phyloP scores from a whole-genome alignment of 2,329 filamentous ascomycete species.

The Calonectria leucothoes region DNA sequence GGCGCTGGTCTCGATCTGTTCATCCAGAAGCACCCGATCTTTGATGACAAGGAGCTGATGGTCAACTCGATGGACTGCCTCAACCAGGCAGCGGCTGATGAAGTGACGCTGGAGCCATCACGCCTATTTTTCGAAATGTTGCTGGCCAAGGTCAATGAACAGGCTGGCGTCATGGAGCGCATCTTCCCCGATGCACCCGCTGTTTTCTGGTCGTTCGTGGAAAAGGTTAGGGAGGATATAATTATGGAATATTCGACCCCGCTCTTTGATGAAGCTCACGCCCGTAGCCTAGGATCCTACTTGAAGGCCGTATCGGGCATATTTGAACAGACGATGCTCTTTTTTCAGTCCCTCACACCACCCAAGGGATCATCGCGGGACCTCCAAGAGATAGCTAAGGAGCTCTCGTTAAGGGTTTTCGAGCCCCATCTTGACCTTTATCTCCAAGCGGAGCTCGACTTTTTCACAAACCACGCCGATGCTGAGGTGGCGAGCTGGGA shows the following conservation, averaged over 20 bases:
- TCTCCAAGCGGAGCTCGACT: slow-evolving; percentile 88
- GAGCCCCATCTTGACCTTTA: slow-evolving; percentile 96
- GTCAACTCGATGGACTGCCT: slow-evolving; percentile 83
- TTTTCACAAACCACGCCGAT: slow-evolving; percentile 82
- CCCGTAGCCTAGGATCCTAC: slow-evolving; percentile 79
- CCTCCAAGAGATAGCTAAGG: slow-evolving; percentile 73
- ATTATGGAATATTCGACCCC: slow-evolving; percentile 87
- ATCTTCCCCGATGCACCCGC: slow-evolving; percentile 80
- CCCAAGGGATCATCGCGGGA: slow-evolving; percentile 71
- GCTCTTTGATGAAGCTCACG: slow-evolving; percentile 88
- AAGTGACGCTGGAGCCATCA: slow-evolving; percentile 82
- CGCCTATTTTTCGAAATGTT: slow-evolving; percentile 83
- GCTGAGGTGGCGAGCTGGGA: slow-evolving; percentile 88
- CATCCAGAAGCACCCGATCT: slow-evolving; percentile 87
- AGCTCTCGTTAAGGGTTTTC: slow-evolving; percentile 79
- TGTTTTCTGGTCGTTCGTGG: slow-evolving; percentile 82
- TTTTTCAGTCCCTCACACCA: slow-evolving; percentile 77
- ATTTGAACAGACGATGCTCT: slow-evolving; percentile 86
- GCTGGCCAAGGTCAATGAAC: slow-evolving; percentile 82
- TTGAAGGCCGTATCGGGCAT: slow-evolving; percentile 87
- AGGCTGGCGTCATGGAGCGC: slow-evolving; percentile 81
- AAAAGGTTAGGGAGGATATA: slow-evolving; percentile 86
- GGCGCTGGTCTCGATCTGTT: slow-evolving; percentile 79
- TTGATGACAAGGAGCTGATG: slow-evolving; percentile 77
- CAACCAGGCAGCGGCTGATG: slow-evolving; percentile 72